Evolutionary conservation across 2,329 filamentous ascomycete species (phyloP).

Genomic region (Celoporthe dispersa): DNA sequence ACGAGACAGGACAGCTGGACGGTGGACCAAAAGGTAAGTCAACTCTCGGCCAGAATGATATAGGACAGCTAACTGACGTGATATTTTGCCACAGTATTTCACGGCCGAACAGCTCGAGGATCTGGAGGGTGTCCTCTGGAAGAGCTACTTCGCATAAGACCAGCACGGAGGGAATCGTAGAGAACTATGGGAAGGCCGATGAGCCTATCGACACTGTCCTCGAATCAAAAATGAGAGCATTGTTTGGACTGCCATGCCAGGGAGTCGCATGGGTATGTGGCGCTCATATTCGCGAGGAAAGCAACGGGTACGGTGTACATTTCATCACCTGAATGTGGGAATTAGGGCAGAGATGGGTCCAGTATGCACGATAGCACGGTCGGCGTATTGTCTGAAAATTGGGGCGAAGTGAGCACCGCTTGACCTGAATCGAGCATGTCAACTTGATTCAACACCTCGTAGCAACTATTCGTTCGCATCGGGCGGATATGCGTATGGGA

Average conservation of each 20-base stretch:
- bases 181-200: neutral
- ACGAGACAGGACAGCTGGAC: conserved; percentile 98
- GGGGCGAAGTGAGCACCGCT: neutral
- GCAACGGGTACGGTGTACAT: neutral
- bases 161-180: neutral
- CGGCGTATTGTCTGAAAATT: neutral
- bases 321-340: neutral
- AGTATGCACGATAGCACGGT: neutral
- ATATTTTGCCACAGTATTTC: conserved; percentile 65
- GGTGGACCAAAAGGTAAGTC: conserved; percentile 90
- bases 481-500: neutral
- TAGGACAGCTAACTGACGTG: conserved; percentile 35
- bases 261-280: neutral
- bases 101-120: conserved; percentile 92
- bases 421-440: neutral
- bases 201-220: neutral
- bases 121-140: conserved; percentile 95
- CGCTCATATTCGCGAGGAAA: neutral
- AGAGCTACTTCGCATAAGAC: conserved; percentile 92
- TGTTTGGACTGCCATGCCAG: neutral
- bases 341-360: neutral
- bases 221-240: neutral
- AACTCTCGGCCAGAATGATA: neutral
- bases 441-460: neutral
- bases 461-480: neutral